phyloP scores from a whole-genome alignment of 768 basidiomycete genomes.

The Amanita exitialis region DNA sequence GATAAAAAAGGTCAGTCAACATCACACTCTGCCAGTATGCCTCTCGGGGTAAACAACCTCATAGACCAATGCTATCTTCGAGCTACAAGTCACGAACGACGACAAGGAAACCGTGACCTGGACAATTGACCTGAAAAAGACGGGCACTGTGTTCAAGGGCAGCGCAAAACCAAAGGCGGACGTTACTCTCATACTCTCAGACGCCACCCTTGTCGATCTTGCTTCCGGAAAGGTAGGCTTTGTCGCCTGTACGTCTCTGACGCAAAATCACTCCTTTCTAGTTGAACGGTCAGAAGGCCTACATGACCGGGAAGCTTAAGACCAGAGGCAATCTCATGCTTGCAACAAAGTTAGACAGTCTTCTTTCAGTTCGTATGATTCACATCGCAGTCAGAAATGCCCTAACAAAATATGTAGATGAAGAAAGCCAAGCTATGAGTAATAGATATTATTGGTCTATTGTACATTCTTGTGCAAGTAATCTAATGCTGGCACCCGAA shows the following conservation, averaged over 20 bases:
- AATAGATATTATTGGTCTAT: constrained; percentile 3
- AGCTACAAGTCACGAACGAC: constrained; percentile 69
- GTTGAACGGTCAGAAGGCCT: constrained; percentile 90
- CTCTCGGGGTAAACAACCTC: background rate
- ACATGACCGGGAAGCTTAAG: constrained; percentile 93
- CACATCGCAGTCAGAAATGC: background rate
- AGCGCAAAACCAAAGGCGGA: constrained; percentile 65
- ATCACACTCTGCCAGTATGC: background rate
- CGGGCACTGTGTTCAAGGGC: constrained; percentile 69
- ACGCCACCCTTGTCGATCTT: constrained; percentile 65
- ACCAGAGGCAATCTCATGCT: constrained; percentile 91
- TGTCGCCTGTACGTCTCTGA: background rate
- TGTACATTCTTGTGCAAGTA: too few species aligned
- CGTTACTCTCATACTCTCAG: constrained; percentile 70
- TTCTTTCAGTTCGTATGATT: constrained; percentile 57
- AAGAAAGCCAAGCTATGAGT: constrained; percentile 37
- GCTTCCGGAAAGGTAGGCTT: constrained; percentile 55
- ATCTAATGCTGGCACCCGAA: background rate
- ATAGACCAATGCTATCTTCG: constrained; percentile 83
- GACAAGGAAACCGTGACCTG: constrained; percentile 65
- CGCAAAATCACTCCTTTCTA: constrained; percentile 14
- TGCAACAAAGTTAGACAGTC: constrained; percentile 78
- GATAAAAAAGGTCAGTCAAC: constrained; percentile 56
- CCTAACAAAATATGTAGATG: constrained; percentile 14
- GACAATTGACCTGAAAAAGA: constrained; percentile 92